phyloP scores from a whole-genome alignment of 331 rosid species.

The Ulmus americana region DNA sequence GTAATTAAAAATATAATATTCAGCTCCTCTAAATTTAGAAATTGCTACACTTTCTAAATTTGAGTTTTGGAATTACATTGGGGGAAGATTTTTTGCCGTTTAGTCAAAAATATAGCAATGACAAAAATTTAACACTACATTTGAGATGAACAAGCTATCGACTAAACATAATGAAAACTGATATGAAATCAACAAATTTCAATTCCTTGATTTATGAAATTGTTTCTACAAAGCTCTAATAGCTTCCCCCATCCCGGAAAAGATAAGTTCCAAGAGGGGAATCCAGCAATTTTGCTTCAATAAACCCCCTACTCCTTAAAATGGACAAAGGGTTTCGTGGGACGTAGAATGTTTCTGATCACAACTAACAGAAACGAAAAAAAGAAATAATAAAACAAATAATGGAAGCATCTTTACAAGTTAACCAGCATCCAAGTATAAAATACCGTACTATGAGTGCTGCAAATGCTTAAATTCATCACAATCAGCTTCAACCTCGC shows the following conservation, averaged over 20 bases:
- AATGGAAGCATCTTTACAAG: slow-evolving; percentile 18
- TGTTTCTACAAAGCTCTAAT: slow-evolving; percentile 19
- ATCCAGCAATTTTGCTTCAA: slow-evolving; percentile 28
- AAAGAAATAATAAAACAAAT: slow-evolving; percentile 5
- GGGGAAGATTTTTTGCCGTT: too few species aligned
- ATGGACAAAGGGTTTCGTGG: slow-evolving; percentile 22
- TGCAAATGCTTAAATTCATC: slow-evolving; percentile 74
- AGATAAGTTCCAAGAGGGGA: slow-evolving; percentile 8
- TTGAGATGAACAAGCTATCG: too few species aligned
- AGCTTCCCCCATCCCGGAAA: slow-evolving; percentile 9
- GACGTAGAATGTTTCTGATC: slow-evolving; percentile 21
- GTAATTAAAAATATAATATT: too few species aligned
- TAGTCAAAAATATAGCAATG: too few species aligned
- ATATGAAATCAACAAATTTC: background rate
- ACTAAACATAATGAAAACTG: background rate
- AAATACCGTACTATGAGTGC: slow-evolving; percentile 39
- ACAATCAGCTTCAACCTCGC: slow-evolving; percentile 71
- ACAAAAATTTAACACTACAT: too few species aligned
- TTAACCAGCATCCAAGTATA: background rate
- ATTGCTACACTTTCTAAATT: too few species aligned
- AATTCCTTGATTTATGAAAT: background rate
- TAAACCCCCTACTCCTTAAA: slow-evolving; percentile 26
- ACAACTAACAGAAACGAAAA: slow-evolving; percentile 14
- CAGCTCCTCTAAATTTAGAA: too few species aligned
- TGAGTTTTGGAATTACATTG: too few species aligned